These are phyloP conservation scores for Corymbia citriodora DNA, from an alignment of 441 rosid genomes.

Conservation along the genomic window DNA sequence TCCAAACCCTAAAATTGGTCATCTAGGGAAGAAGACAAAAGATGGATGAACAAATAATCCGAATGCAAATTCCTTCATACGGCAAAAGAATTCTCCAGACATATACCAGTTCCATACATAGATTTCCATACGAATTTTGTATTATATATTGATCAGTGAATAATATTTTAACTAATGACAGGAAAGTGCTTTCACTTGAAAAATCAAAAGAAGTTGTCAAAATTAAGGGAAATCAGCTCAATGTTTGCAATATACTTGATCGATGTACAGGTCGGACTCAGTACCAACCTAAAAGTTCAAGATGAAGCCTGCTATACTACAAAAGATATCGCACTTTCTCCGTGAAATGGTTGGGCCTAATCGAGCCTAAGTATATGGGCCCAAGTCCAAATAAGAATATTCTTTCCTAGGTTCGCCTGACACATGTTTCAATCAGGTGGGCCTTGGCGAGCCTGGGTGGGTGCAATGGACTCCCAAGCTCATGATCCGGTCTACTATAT, in stretches of 20 bases:
- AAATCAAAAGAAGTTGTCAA: neutral
- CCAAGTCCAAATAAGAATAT: neutral
- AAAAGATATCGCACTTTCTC: neutral
- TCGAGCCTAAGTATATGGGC: neutral
- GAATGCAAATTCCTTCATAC: neutral
- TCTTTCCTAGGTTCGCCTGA: neutral
- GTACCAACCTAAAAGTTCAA: neutral
- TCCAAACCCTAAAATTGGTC: neutral
- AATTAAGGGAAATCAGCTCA: neutral
- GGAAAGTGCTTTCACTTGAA: neutral
- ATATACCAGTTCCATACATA: accelerated
- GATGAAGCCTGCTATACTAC: neutral
- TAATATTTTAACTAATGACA: neutral
- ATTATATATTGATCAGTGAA: neutral
- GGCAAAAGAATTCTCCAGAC: neutral
- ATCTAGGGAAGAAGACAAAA: neutral
- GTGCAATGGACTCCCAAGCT: neutral
- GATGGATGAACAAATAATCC: too few relatives aligned
- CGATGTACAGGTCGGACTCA: neutral
- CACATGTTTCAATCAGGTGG: neutral
- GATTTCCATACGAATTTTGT: neutral
- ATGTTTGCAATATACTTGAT: neutral
- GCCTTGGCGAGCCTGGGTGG: neutral
- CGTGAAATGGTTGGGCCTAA: neutral
- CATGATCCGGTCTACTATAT: neutral